phyloP scores from a whole-genome alignment of 2,329 filamentous ascomycete species.

The Sclerotinia minor region DNA sequence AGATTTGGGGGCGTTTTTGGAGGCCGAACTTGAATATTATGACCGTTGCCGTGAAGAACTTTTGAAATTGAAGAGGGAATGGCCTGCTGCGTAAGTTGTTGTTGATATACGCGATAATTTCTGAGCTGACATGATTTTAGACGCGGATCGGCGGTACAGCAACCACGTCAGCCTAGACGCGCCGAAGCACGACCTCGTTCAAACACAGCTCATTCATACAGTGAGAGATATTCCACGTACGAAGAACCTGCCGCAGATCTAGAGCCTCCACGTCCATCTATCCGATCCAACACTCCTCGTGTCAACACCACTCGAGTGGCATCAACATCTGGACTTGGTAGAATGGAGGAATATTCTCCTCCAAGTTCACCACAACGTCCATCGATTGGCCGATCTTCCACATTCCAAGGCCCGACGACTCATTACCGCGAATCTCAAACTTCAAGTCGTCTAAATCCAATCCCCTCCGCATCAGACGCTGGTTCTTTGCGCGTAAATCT shows the following conservation, averaged over 20 bases:
- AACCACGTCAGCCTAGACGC: constrained; percentile 32
- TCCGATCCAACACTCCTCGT: constrained; percentile 46
- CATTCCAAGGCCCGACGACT: constrained; percentile 58
- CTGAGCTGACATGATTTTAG: constrained; percentile 15
- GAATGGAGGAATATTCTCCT: constrained; percentile 36
- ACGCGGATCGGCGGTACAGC: constrained; percentile 19
- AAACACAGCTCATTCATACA: constrained; percentile 64
- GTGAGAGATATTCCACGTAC: constrained; percentile 57
- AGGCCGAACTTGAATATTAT: constrained; percentile 87
- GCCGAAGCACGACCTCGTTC: constrained; percentile 52
- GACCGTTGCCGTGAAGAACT: constrained; percentile 88
- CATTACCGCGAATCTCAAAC: constrained; percentile 51
- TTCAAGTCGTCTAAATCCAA: constrained; percentile 51
- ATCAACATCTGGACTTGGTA: constrained; percentile 34
- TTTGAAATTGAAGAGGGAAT: constrained; percentile 65
- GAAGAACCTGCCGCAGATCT: constrained; percentile 51
- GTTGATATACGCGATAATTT: background rate
- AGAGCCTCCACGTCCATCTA: constrained; percentile 49
- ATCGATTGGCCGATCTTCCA: constrained; percentile 51
- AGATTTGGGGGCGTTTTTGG: constrained; percentile 78
- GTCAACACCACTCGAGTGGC: constrained; percentile 32
- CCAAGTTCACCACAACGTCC: constrained; percentile 47
- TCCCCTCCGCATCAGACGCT: constrained; percentile 48
- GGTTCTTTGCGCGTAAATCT: constrained; percentile 42
- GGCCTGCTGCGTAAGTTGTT: constrained; percentile 60